A percentile compares a stretch with the other conserved stretches of the same genome.
phyloP scores from a whole-genome alignment of 306 rosid genomes.

The Fragaria vesca region DNA sequence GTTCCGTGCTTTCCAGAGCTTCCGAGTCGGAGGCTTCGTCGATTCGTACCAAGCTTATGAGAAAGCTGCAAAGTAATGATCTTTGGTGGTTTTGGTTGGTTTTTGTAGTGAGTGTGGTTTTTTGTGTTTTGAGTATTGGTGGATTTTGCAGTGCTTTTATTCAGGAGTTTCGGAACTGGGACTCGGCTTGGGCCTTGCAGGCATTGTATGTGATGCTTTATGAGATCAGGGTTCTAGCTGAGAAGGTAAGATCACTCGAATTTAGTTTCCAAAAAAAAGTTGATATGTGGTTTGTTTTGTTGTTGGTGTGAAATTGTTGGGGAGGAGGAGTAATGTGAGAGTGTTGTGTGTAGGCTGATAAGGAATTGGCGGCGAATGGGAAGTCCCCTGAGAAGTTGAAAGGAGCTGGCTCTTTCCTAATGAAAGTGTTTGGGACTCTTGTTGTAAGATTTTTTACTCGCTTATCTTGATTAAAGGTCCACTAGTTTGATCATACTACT shows the following conservation, averaged over 20 bases:
- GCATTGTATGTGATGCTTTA: conserved; percentile 74
- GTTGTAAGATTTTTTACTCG: conserved; percentile 43
- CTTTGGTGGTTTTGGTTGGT: not conserved
- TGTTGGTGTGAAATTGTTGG: conserved; percentile 12
- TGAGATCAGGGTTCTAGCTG: conserved; percentile 92
- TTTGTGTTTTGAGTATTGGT: conserved; percentile 16
- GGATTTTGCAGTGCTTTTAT: conserved; percentile 70
- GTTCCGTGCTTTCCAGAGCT: conserved; percentile 73
- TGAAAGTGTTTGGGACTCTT: conserved; percentile 95
- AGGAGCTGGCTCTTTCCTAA: conserved; percentile 93
- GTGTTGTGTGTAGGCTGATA: conserved; percentile 56
- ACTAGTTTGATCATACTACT: not conserved
- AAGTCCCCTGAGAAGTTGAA: conserved; percentile 90
- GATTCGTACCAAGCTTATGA: conserved; percentile 82
- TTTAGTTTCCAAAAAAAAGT: not conserved
- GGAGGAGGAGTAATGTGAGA: conserved; percentile 10
- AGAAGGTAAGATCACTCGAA: conserved; percentile 46
- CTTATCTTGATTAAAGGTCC: not conserved
- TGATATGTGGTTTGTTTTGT: not conserved
- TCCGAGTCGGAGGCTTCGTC: conserved; percentile 47
- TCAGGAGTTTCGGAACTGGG: conserved; percentile 97
- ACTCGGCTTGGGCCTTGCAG: conserved; percentile 91
- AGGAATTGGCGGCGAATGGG: conserved; percentile 70
- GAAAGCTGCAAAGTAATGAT: conserved; percentile 67
- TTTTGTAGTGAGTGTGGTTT: not conserved